phyloP scores from a whole-genome alignment of 371 early-diverging fungal genomes.

The Lichtheimia ornata region DNA sequence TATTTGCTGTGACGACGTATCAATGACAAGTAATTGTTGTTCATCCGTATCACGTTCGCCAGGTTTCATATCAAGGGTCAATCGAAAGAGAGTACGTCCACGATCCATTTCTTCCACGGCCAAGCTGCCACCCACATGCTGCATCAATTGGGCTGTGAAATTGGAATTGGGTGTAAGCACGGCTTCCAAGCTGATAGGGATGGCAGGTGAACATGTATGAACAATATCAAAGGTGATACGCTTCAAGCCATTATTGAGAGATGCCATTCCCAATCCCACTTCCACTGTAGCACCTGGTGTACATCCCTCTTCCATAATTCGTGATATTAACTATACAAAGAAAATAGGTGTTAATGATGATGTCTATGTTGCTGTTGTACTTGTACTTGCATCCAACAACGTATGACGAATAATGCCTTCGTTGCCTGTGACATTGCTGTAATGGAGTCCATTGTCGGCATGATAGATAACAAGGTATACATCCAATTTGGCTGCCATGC shows the following conservation, averaged over 20 bases:
- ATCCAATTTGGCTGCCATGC: slow-evolving; percentile 3
- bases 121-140: background rate
- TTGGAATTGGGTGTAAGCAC: background rate
- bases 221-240: background rate
- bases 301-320: background rate
- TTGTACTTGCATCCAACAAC: background rate
- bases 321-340: background rate
- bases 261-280: background rate
- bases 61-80: background rate
- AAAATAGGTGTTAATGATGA: background rate
- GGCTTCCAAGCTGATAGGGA: background rate
- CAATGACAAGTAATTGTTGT: background rate
- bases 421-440: background rate
- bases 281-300: background rate
- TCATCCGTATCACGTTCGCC: background rate
- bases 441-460: background rate
- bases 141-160: background rate
- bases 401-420: background rate
- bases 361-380: too few relatives aligned
- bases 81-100: background rate
- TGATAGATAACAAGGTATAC: background rate
- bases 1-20: background rate
- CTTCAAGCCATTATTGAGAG: background rate
- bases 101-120: background rate
- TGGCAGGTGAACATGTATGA: background rate